Percentiles rank a stretch among this genome's conserved stretches.
Evolutionary conservation across 345 rosid species (phyloP).

Genomic region (Cardiospermum halicacabum): DNA sequence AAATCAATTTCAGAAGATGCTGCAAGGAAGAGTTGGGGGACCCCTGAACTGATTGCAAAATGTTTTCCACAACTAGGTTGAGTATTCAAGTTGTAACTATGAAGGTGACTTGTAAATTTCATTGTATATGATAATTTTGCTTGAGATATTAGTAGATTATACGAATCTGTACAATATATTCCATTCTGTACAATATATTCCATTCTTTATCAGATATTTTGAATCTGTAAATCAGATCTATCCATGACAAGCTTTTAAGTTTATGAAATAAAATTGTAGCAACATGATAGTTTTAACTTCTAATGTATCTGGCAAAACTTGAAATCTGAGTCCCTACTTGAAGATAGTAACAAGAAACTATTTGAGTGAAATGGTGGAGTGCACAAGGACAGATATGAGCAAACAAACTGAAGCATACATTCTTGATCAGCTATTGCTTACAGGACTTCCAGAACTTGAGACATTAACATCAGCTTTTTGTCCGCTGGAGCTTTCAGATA

Average conservation of each 20-base stretch:
- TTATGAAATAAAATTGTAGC: too few species aligned
- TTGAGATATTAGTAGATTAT: neutral
- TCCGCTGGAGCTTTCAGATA: neutral
- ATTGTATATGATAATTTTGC: conserved; percentile 22
- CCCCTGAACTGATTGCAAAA: neutral
- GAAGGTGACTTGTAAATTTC: conserved; percentile 21
- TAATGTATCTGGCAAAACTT: too few species aligned
- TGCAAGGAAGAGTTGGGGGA: conserved; percentile 2
- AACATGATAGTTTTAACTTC: too few species aligned
- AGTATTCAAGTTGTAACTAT: conserved; percentile 11
- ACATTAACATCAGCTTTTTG: neutral
- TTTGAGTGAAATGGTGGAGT: neutral
- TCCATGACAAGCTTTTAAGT: neutral
- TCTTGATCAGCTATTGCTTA: neutral
- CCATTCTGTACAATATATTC: neutral
- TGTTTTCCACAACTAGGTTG: conserved; percentile 13
- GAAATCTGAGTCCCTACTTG: neutral
- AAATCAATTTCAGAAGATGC: too few species aligned
- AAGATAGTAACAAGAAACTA: neutral
- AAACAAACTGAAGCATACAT: neutral
- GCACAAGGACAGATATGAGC: too few species aligned
- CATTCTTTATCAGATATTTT: neutral
- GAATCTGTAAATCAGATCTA: neutral
- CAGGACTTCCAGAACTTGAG: neutral
- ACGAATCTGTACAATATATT: neutral